These are phyloP conservation scores for Chaetomidium leptoderma DNA, from an alignment of 495 filamentous ascomycete genomes.

Conservation along the genomic window DNA sequence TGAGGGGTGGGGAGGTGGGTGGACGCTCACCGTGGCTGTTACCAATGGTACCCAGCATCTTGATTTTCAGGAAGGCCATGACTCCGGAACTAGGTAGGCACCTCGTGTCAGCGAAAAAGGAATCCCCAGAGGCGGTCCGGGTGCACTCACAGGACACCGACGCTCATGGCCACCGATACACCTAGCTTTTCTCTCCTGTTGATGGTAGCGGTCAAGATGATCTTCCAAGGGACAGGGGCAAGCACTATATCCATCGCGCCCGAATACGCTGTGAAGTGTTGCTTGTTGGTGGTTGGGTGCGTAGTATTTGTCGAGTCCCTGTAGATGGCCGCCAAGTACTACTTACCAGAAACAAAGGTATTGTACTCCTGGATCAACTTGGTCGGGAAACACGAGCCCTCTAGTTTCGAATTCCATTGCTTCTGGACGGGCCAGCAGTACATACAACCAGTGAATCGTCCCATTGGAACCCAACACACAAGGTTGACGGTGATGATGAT, in stretches of 20 bases:
- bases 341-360: conserved; percentile 16
- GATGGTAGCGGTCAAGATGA: conserved; percentile 25
- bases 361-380: conserved; percentile 1
- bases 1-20: not conserved
- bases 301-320: not conserved
- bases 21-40: conserved; percentile 7
- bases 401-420: conserved; percentile 1
- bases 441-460: conserved; percentile 20
- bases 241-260: conserved; percentile 22
- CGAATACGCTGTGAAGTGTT: not conserved
- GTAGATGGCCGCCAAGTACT: not conserved
- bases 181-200: conserved; percentile 29
- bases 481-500: conserved; percentile 30
- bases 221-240: conserved; percentile 27
- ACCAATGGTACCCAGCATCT: conserved; percentile 7
- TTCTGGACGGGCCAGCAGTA: conserved; percentile 17
- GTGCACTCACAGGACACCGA: conserved; percentile 19
- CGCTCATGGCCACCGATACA: conserved; percentile 26
- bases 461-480: conserved; percentile 18
- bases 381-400: conserved; percentile 2
- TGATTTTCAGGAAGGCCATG: conserved; percentile 21
- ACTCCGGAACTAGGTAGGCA: conserved; percentile 7
- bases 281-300: too few species aligned
- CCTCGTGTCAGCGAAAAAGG: not conserved
- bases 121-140: not conserved